These are phyloP conservation scores for Juglanconis sp. DNA, from an alignment of 2,329 filamentous ascomycete species.

Conservation along the genomic window DNA sequence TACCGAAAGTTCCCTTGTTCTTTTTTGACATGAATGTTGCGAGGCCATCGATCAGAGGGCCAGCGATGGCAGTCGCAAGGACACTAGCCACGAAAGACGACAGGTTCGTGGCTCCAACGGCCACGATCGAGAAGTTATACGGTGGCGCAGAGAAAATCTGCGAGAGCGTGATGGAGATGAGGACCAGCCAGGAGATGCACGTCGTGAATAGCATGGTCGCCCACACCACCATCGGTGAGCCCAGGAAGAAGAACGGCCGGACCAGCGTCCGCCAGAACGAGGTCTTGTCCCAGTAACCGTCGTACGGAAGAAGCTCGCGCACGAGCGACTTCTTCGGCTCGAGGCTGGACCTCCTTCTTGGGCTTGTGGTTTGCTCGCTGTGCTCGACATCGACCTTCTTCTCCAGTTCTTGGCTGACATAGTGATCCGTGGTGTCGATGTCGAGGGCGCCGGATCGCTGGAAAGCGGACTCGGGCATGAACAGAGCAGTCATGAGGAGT, in stretches of 20 bases:
- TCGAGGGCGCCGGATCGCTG: constrained; percentile 25
- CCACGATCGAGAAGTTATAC: constrained; percentile 33
- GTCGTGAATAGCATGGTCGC: constrained; percentile 36
- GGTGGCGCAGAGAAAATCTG: constrained; percentile 35
- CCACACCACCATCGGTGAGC: constrained; percentile 35
- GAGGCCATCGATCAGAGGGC: constrained; percentile 32
- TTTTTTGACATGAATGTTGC: constrained; percentile 30
- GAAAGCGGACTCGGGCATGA: constrained; percentile 40
- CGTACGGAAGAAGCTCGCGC: constrained; percentile 31
- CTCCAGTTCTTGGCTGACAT: constrained; percentile 5
- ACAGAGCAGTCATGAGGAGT: constrained; percentile 36
- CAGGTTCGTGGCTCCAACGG: constrained; percentile 31
- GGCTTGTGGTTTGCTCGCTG: not conserved
- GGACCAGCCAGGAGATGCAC: constrained; percentile 31
- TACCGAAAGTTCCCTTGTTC: constrained; percentile 34
- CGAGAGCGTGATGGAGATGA: constrained; percentile 29
- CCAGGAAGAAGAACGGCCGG: constrained; percentile 32
- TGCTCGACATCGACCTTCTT: constrained; percentile 22
- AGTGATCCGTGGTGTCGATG: constrained; percentile 30
- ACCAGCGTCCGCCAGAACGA: constrained; percentile 35
- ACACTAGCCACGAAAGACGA: constrained; percentile 32
- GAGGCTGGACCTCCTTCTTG: not conserved
- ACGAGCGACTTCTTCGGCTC: constrained; percentile 25
- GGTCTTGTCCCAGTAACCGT: constrained; percentile 35
- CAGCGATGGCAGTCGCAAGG: constrained; percentile 30